These are phyloP conservation scores for Naganishia liquefaciens DNA, from an alignment of 1,284 basidiomycete species.

Conservation along the genomic window DNA sequence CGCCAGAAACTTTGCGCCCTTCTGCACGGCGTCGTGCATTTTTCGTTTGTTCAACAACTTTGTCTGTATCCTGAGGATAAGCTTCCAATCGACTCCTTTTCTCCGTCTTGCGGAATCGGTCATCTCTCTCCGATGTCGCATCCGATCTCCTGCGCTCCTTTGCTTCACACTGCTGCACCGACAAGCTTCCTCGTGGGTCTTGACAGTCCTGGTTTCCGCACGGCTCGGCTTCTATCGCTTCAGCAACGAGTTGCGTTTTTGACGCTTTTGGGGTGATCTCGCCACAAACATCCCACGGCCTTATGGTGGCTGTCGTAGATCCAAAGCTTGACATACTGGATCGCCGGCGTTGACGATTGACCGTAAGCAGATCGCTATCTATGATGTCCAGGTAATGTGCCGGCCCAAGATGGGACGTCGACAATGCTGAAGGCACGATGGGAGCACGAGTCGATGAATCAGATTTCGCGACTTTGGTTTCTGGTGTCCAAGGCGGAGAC, in stretches of 20 bases:
- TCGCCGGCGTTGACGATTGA: slow-evolving; percentile 25
- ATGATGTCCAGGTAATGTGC: slow-evolving; percentile 3
- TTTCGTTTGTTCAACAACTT: slow-evolving; percentile 5
- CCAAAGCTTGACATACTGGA: slow-evolving; percentile 32
- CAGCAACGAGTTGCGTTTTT: slow-evolving; percentile 16
- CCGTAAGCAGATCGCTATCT: slow-evolving; percentile 7
- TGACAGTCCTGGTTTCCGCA: no score
- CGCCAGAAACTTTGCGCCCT: slow-evolving; percentile 6
- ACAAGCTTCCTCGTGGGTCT: background rate
- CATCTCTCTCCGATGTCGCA: background rate
- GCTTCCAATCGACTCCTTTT: slow-evolving; percentile 17
- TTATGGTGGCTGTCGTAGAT: slow-evolving; percentile 28
- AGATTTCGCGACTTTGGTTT: background rate
- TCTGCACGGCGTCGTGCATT: slow-evolving; percentile 1
- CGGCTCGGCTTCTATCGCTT: no score
- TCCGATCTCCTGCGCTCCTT: background rate
- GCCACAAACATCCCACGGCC: slow-evolving; percentile 28
- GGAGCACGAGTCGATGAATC: background rate
- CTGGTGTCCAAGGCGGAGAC: slow-evolving; percentile 19
- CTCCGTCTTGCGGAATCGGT: slow-evolving; percentile 7
- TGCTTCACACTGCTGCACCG: background rate
- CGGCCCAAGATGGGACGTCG: slow-evolving; percentile 5
- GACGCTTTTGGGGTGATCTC: slow-evolving; percentile 32
- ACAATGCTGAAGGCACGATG: slow-evolving; percentile 15
- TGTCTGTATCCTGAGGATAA: no score